Conservation (phyloP, 202 grass and related monocot genomes). For the Saccharum hybrid region DNA sequence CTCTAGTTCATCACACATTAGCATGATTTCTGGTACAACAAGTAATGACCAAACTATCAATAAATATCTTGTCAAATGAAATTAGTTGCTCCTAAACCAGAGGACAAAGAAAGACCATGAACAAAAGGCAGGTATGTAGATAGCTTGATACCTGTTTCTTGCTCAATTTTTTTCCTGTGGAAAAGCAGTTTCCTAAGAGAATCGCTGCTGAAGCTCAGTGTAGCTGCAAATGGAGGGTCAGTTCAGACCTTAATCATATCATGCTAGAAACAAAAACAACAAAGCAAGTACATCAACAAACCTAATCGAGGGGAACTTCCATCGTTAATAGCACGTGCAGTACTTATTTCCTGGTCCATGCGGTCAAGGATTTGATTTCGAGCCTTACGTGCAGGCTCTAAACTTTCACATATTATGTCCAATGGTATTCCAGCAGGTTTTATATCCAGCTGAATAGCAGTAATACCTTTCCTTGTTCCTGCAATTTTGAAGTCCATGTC, state of each 20-base stretch:
- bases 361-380: conserved; percentile 85
- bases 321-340: conserved; percentile 70
- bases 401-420: conserved; percentile 91
- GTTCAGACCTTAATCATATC: conserved; percentile 38
- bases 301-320: conserved; percentile 84
- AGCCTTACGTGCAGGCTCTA: conserved; percentile 82
- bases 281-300: conserved; percentile 43
- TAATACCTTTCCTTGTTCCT: conserved; percentile 92
- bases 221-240: conserved; percentile 63
- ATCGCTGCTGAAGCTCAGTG: conserved; percentile 75
- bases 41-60: conserved; percentile 26
- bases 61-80: conserved; percentile 22
- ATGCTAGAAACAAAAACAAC: conserved; percentile 23
- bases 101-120: conserved; percentile 36
- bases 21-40: conserved; percentile 29
- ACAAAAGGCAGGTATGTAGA: conserved; percentile 26
- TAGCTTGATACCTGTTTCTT: conserved; percentile 76
- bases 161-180: conserved; percentile 90
- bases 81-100: too few relatives aligned
- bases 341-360: conserved; percentile 94
- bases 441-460: conserved; percentile 98
- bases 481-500: conserved; percentile 99
- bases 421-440: conserved; percentile 98
- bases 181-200: conserved; percentile 73
- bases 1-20: conserved; percentile 10